Evolutionary conservation across 768 basidiomycete genomes (phyloP).

Genomic region (Agrocybe chaxingu): DNA sequence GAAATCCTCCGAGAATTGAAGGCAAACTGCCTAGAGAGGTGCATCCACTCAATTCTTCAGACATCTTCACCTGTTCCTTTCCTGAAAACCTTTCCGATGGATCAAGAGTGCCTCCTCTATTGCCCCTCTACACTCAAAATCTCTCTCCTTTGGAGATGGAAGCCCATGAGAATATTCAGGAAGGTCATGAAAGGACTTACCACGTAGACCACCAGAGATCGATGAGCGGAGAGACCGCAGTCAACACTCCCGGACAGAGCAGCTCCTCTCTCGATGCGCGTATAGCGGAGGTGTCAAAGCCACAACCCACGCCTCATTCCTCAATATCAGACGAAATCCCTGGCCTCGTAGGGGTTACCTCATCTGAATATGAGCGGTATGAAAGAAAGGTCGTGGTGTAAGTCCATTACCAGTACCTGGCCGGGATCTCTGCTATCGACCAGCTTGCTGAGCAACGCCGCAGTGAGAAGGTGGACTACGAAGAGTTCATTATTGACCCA

Average conservation of each 20-base stretch:
- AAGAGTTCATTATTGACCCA: constrained; percentile 7
- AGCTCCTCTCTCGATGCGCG: too few species aligned
- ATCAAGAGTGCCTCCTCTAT: too few species aligned
- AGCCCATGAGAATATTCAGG: too few species aligned
- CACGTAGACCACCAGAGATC: too few species aligned
- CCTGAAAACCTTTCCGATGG: too few species aligned
- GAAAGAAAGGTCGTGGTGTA: constrained; percentile 11
- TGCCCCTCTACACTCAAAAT: too few species aligned
- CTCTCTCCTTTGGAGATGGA: too few species aligned
- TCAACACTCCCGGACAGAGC: background rate
- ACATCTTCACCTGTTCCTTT: too few species aligned
- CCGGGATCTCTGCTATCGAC: background rate
- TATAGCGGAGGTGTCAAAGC: background rate
- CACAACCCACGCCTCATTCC: background rate
- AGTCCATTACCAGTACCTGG: background rate
- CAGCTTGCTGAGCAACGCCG: background rate
- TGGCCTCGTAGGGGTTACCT: constrained; percentile 6
- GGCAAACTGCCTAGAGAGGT: too few species aligned
- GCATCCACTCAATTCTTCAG: too few species aligned
- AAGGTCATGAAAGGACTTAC: too few species aligned
- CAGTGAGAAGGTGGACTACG: constrained; percentile 7
- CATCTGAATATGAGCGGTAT: constrained; percentile 13
- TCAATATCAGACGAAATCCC: background rate
- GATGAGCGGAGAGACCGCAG: background rate
- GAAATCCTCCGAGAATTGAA: too few species aligned